phyloP scores from a whole-genome alignment of 495 filamentous ascomycete species.

The Aspergillus olivimuriae region DNA sequence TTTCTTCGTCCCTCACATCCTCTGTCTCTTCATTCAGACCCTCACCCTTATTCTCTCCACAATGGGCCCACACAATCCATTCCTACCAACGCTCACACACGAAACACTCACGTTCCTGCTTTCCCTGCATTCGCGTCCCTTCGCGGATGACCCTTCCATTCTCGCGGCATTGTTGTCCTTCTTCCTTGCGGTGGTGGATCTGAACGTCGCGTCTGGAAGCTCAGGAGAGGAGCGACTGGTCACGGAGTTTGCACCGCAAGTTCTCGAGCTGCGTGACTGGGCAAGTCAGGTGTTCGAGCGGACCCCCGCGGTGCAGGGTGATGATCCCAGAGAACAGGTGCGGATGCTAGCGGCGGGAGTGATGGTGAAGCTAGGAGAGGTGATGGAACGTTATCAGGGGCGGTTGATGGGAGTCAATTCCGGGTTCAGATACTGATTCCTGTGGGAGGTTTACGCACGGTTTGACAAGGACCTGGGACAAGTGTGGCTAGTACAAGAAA shows the following conservation, averaged over 20 bases:
- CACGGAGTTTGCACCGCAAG: slow-evolving; percentile 35
- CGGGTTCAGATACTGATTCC: slow-evolving; percentile 38
- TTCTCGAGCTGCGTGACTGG: slow-evolving; percentile 39
- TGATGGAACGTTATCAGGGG: slow-evolving; percentile 74
- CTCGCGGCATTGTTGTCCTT: slow-evolving; percentile 70
- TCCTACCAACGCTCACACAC: slow-evolving; percentile 37
- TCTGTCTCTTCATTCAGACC: slow-evolving; percentile 47
- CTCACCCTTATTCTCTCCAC: slow-evolving; percentile 45
- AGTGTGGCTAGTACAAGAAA: too few relatives aligned
- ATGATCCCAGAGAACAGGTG: slow-evolving; percentile 32
- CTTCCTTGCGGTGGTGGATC: slow-evolving; percentile 73
- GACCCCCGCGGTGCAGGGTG: slow-evolving; percentile 49
- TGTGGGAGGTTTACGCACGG: not conserved
- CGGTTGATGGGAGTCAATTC: slow-evolving; percentile 45
- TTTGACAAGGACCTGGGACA: too few relatives aligned
- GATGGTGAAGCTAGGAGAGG: slow-evolving; percentile 69
- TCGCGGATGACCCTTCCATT: slow-evolving; percentile 53
- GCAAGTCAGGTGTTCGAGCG: slow-evolving; percentile 58
- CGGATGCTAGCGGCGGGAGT: slow-evolving; percentile 70
- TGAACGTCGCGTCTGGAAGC: slow-evolving; percentile 56
- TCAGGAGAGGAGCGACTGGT: slow-evolving; percentile 64
- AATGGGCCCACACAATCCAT: slow-evolving; percentile 39
- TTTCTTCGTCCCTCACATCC: slow-evolving; percentile 38
- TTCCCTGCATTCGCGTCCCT: slow-evolving; percentile 33
- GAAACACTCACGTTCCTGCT: slow-evolving; percentile 42